These are phyloP conservation scores for Arctostaphylos glauca DNA, from an alignment of 148 eudicot species.

Conservation along the genomic window DNA sequence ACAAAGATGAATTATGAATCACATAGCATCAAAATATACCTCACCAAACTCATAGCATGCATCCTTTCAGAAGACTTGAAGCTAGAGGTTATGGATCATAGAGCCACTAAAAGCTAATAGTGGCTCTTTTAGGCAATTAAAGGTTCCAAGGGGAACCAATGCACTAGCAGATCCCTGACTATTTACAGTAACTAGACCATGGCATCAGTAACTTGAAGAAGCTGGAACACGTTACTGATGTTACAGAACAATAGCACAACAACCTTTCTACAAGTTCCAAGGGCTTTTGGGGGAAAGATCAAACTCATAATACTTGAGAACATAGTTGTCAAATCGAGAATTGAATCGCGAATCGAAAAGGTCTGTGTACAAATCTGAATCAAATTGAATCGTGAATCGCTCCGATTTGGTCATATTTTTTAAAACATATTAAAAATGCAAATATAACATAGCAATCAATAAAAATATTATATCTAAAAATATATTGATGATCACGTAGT, in stretches of 20 bases:
- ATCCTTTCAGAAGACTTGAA: neutral
- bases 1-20: neutral
- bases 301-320: neutral
- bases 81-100: neutral
- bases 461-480: too few species aligned
- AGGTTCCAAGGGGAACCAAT: constrained; percentile 5
- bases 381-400: too few species aligned
- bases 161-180: neutral
- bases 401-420: too few species aligned
- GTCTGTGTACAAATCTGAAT: too few species aligned
- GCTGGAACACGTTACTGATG: neutral
- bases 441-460: too few species aligned
- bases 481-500: too few species aligned
- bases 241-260: neutral
- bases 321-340: too few species aligned
- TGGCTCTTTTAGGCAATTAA: neutral
- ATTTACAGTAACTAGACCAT: neutral
- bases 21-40: neutral
- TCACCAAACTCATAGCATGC: neutral
- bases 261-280: neutral
- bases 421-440: too few species aligned
- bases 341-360: too few species aligned
- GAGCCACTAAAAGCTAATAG: neutral
- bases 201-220: neutral
- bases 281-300: neutral